Base-by-base conservation (phyloP, 2,329 filamentous ascomycete genomes). In the Diaporthe ilicicola region DNA sequence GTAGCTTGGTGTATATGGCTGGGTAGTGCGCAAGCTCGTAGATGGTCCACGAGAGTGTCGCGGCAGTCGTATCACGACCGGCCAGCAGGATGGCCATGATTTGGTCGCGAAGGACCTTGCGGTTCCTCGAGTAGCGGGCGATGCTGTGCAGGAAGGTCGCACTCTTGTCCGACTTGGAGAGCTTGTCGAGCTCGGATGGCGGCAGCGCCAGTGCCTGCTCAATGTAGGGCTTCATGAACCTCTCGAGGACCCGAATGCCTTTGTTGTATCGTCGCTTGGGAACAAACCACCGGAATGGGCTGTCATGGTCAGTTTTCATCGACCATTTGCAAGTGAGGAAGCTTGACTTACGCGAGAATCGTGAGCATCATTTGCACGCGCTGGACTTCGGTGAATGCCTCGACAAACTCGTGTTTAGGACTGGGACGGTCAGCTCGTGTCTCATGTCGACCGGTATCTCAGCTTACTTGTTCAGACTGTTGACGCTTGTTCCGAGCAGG, bases 131-230 rank as follows among this genome's bases (percentile, higher is more conserved):
- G 79, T 90, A 91, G 17, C 86, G 85, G 19, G 92, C 92, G 13
- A 95, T 87, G 67, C 91, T 91, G 78, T 95, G 91, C n/a, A 95
- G 86, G 81, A 95, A 94, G 1, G 91, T 94, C 76, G 93, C 92
- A 59, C 86, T 85, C 75, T 87, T 84, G 77, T 91, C 91, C 1
- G 88, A 88, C 75, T 90, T 92, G 53, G 88, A 89, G 75, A 92
- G 90, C 74, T 91, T 88, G 73, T 92, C 89, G 2, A 94, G 86
- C 77, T 94, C 92, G 13, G 87, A 86, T 0, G 86, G 85, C 0
- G 88, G 87, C 46, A 94, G 83, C 1, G 85, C 84, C 7, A 94
- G 84, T 0, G 91, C 87, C 50, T 89, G 85, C 67, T 92, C 86
- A 74, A 95, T 93, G 78, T 89, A 94, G 0, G 88, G 89, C 71